Conservation (phyloP, 352 stramenopile species). For the Lagenidium giganteum region DNA sequence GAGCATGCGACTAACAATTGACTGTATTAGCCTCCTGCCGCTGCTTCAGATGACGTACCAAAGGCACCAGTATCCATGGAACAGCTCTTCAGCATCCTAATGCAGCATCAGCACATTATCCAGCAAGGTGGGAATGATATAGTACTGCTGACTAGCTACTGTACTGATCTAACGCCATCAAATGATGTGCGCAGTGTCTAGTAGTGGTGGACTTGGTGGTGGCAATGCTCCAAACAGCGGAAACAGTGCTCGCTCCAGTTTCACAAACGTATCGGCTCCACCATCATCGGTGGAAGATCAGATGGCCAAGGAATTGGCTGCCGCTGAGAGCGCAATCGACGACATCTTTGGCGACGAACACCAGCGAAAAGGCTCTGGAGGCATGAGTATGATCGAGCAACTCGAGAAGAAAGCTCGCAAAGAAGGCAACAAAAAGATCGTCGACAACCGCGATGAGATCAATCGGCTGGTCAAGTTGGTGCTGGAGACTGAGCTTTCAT, state of each 20-base stretch:
- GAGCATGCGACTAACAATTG: background rate
- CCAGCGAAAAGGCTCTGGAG: slow-evolving; percentile 57
- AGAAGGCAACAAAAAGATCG: slow-evolving; percentile 85
- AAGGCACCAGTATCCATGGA: slow-evolving; percentile 74
- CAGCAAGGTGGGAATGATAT: slow-evolving; percentile 49
- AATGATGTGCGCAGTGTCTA: slow-evolving; percentile 37
- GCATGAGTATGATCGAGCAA: slow-evolving; percentile 86
- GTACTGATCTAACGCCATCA: slow-evolving; percentile 1
- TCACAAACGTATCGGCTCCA: slow-evolving; percentile 3
- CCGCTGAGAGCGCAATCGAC: slow-evolving; percentile 72
- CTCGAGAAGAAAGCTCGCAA: slow-evolving; percentile 83
- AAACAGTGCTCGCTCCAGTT: background rate
- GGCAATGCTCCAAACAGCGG: slow-evolving; percentile 8
- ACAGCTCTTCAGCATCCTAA: slow-evolving; percentile 80
- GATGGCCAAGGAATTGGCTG: slow-evolving; percentile 77
- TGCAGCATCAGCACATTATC: slow-evolving; percentile 87
- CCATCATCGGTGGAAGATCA: slow-evolving; percentile 69
- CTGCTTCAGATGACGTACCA: slow-evolving; percentile 5
- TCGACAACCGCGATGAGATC: slow-evolving; percentile 63
- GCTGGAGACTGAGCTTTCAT: slow-evolving; percentile 35
- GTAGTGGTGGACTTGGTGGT: slow-evolving; percentile 16
- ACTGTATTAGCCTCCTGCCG: slow-evolving; percentile 30
- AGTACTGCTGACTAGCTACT: background rate
- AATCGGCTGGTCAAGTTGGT: slow-evolving; percentile 52
- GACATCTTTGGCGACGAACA: slow-evolving; percentile 83